Base-by-base conservation (phyloP, 805 yeast species). In the Kodamaea jinghongensis region DNA sequence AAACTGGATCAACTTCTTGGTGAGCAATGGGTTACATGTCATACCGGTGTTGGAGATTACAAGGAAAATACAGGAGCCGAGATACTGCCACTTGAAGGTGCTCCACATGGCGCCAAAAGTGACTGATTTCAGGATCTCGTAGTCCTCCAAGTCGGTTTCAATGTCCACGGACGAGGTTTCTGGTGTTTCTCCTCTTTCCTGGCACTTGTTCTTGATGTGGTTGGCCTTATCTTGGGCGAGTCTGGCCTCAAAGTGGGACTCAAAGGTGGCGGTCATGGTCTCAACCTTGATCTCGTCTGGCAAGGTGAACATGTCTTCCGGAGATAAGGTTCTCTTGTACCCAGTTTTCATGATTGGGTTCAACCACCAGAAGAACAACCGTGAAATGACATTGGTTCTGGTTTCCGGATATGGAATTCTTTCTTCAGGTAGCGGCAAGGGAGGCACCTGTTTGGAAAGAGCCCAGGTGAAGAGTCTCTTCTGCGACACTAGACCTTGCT, bases 251-350 rank as follows among this genome's bases (percentile, higher is more conserved):
- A 55, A 58, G 31, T 48, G 41, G 12, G 28, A 29, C 17, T 51
- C 44, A 43, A 68, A 69, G 12, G 30, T 41, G 6, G 38, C 45
- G 3, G 67, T 53, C 67, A 66, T 56, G 8, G 43, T 34, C 28
- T 63, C 58, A 16, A 67, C 66, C 38, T 61, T 60, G 28, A 63
- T 48, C 11, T 28, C 38, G 11, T 52, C 60, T 1, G 36, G 7
- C 28, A 69, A 54, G 14, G 42, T 47, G 47, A 46, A 84, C 47
- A 84, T 55, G 59, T 86, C 93, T 34, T 75, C 72, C 2, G 83
- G 79, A 31, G 75, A 76, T 32, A 86, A 60, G 0, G 90, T 83
- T 52, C 93, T 70, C 56, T 78, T 81, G 58, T 85, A 85, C 5
- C 95, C 93, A 6, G 75, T 74, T 11, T 60, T 62, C 67, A 86